phyloP scores from a whole-genome alignment of 225 moss, liverwort and hornwort species.

The Lunularia cruciata region DNA sequence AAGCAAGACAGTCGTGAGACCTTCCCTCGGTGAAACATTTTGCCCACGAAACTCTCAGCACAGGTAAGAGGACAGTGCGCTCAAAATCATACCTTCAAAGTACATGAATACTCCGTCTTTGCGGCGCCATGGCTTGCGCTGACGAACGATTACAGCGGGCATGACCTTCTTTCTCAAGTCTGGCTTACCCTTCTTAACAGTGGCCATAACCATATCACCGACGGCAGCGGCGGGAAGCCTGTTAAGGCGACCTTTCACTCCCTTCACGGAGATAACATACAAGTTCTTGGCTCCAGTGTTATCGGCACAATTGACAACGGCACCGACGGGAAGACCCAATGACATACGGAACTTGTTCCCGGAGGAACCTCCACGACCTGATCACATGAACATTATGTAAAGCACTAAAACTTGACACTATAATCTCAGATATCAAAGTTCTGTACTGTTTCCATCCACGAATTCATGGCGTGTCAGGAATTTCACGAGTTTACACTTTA shows the following conservation, averaged over 20 bases:
- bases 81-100: slow-evolving; percentile 57
- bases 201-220: slow-evolving; percentile 94
- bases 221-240: slow-evolving; percentile 83
- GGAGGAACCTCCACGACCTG: slow-evolving; percentile 86
- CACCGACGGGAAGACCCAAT: slow-evolving; percentile 79
- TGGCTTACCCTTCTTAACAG: slow-evolving; percentile 88
- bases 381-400: neutral
- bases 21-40: too few species aligned
- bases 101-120: slow-evolving; percentile 96
- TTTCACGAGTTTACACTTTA: neutral
- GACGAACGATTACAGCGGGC: slow-evolving; percentile 89
- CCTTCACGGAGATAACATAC: slow-evolving; percentile 88
- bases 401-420: neutral
- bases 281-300: slow-evolving; percentile 93
- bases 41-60: too few species aligned
- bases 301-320: slow-evolving; percentile 86
- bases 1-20: too few species aligned
- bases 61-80: neutral
- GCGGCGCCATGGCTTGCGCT: slow-evolving; percentile 88
- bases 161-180: slow-evolving; percentile 84
- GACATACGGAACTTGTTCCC: slow-evolving; percentile 97
- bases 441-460: too few species aligned
- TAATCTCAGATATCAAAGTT: too few species aligned
- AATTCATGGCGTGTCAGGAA: too few species aligned
- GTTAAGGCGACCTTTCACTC: slow-evolving; percentile 88